Conservation (phyloP, 352 stramenopile genomes). For the Pythium monospermum region DNA sequence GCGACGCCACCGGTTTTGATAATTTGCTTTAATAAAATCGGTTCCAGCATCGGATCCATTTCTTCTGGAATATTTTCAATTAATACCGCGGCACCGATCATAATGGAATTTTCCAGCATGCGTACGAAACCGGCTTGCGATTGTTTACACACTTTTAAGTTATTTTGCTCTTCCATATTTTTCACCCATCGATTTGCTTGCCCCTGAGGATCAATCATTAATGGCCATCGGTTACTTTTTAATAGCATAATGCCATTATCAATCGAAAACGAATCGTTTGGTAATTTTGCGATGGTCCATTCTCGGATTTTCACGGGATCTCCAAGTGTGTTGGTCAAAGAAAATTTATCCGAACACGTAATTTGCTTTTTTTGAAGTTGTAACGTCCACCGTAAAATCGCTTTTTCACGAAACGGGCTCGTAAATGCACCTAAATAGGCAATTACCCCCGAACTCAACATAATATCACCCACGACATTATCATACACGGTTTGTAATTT, state of each 20-base stretch:
- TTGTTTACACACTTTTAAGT: slow-evolving; percentile 92
- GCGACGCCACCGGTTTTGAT: slow-evolving; percentile 85
- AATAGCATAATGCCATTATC: slow-evolving; percentile 95
- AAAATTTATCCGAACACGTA: slow-evolving; percentile 75
- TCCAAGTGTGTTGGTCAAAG: slow-evolving; percentile 84
- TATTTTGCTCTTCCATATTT: slow-evolving; percentile 90
- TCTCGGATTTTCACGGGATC: slow-evolving; percentile 90
- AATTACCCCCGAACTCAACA: slow-evolving; percentile 92
- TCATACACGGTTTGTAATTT: slow-evolving; percentile 85
- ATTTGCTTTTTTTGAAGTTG: slow-evolving; percentile 64
- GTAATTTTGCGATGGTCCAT: slow-evolving; percentile 94
- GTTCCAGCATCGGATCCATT: slow-evolving; percentile 93
- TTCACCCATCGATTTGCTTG: slow-evolving; percentile 95
- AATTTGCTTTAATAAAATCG: slow-evolving; percentile 91
- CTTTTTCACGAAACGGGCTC: slow-evolving; percentile 84
- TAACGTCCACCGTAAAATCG: slow-evolving; percentile 80
- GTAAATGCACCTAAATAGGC: slow-evolving; percentile 94
- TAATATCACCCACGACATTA: slow-evolving; percentile 92
- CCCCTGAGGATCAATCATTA: slow-evolving; percentile 96
- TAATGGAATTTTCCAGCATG: slow-evolving; percentile 94
- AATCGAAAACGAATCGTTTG: slow-evolving; percentile 94
- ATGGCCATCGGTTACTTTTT: slow-evolving; percentile 88
- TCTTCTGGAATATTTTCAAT: slow-evolving; percentile 93
- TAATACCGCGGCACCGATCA: slow-evolving; percentile 90
- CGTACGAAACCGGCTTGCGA: slow-evolving; percentile 92